Evolutionary conservation across 352 stramenopile genomes (phyloP).

Genomic region (Pythium grandisporangium): DNA sequence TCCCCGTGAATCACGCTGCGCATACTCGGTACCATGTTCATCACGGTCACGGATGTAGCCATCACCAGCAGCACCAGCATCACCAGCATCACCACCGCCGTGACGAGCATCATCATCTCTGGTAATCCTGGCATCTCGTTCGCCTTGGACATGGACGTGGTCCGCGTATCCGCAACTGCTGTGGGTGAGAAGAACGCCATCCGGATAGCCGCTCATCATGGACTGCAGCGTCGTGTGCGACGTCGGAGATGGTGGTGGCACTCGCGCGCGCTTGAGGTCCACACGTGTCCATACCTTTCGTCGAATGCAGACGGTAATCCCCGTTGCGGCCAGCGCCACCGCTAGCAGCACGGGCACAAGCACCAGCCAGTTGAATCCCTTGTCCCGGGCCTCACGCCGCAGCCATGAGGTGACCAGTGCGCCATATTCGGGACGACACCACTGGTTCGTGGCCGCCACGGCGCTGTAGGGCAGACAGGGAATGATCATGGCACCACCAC

Average conservation of each 20-base stretch:
- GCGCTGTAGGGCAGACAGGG: slow-evolving; percentile 15
- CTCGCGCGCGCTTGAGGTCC: slow-evolving; percentile 1
- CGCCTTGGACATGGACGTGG: too few relatives aligned
- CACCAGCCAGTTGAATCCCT: slow-evolving; percentile 12
- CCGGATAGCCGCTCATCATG: too few relatives aligned
- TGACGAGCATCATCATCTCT: too few relatives aligned
- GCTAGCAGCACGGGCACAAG: slow-evolving; percentile 22
- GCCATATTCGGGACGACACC: slow-evolving; percentile 17
- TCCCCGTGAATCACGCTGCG: too few relatives aligned
- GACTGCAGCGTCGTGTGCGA: neutral
- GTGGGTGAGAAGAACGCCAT: too few relatives aligned
- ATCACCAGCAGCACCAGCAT: too few relatives aligned
- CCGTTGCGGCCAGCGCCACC: slow-evolving; percentile 8
- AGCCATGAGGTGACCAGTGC: slow-evolving; percentile 27
- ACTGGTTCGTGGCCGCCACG: slow-evolving; percentile 7
- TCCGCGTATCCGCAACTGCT: too few relatives aligned
- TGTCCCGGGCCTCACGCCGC: slow-evolving; percentile 9
- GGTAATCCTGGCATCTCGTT: too few relatives aligned
- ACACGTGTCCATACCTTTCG: slow-evolving; percentile 12
- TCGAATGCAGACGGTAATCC: slow-evolving; percentile 10
- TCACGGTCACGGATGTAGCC: too few relatives aligned
- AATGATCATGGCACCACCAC: slow-evolving; percentile 14
- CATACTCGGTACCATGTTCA: too few relatives aligned
- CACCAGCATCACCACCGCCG: neutral
- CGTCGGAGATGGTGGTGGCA: neutral